A percentile compares a stretch with the other conserved stretches of the same genome.
Evolutionary conservation across 2,329 filamentous ascomycete species (phyloP).

Genomic region (Microdochium trichocladiopsis): DNA sequence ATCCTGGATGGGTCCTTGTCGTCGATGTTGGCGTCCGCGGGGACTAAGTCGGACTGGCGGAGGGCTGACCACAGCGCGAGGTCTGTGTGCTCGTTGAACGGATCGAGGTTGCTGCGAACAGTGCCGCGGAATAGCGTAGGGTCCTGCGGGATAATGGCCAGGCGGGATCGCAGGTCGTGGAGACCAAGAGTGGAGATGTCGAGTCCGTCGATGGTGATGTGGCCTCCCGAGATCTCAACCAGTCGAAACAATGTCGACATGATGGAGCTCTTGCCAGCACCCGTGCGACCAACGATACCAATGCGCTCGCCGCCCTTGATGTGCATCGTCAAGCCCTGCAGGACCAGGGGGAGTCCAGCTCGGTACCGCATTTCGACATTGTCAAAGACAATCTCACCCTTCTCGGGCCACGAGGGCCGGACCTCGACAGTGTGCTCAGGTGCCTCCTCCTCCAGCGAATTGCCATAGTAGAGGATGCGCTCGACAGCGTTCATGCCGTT

Average conservation of each 20-base stretch:
- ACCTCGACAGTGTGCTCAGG: conserved; percentile 72
- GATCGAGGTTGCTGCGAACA: conserved; percentile 72
- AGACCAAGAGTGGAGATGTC: conserved; percentile 69
- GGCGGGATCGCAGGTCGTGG: conserved; percentile 65
- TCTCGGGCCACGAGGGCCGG: conserved; percentile 72
- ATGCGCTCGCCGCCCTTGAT: conserved; percentile 71
- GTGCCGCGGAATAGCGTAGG: conserved; percentile 78
- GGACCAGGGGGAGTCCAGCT: conserved; percentile 62
- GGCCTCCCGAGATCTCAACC: conserved; percentile 55
- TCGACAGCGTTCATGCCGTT: conserved; percentile 98
- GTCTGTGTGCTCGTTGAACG: conserved; percentile 72
- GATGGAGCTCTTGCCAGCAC: conserved; percentile 77
- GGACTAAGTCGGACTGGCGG: conserved; percentile 67
- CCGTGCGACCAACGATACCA: conserved; percentile 74
- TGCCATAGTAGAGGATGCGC: conserved; percentile 84
- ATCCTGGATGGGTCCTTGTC: conserved; percentile 48
- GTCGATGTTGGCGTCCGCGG: conserved; percentile 17
- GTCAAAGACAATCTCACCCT: conserved; percentile 72
- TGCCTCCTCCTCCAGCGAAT: conserved; percentile 80
- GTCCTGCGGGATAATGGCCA: conserved; percentile 81
- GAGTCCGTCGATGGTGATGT: conserved; percentile 58
- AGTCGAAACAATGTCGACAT: conserved; percentile 78
- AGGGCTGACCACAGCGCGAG: conserved; percentile 72
- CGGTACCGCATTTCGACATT: conserved; percentile 77
- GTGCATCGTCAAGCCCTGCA: conserved; percentile 65